Evolutionary conservation across 352 stramenopile genomes (phyloP), one percentile per base, ranked within the genome.

Genomic region (Globisporangium carolinianum): DNA sequence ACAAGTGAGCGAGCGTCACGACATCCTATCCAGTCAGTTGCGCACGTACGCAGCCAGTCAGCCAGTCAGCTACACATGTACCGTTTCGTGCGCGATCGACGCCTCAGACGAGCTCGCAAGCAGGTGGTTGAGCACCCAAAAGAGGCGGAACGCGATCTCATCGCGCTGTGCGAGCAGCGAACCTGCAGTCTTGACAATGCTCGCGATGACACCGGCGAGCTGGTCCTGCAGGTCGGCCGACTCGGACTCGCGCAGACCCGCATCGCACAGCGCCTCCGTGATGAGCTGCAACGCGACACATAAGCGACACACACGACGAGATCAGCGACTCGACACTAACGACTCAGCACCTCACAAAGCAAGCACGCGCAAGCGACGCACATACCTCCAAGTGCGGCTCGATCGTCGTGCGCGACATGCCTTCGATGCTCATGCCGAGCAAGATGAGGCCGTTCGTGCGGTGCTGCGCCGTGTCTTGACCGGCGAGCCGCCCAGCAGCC

Each of bases 71-170:
- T 32, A 18, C 39, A n/a, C 9, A 48, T 47, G 14, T 52, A 89
- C 83, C 65, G 69, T 80, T 62, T 89, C 71, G 42, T 71, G 68
- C 0, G 83, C 77, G 53, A 75, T 45, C 2, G 79, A 88, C 0
- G 60, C 56, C 35, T 89, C 74, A 0, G 69, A 55, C 8, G 83
- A 71, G 7, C 74, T 72, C 3, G 84, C 82, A 5, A 94, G 59
- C 8, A 94, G 57, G 56, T 91, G 78, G 42, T 69, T 91, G 42
- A 94, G 63, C 11, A 94, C 71, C 84, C 84, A 92, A 47, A 94
- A 92, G 7, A 94, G 67, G 7, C 79, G 75, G 47, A 94, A 92
- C 4, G 62, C 68, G 46, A 81, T 66, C 17, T 81, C 64, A n/a
- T 80, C 72, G 43, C 74, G 71, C 37, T 66, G 68, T 2, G 64